Evolutionary conservation across 352 stramenopile genomes (phyloP), one percentile per base, ranked within the genome.

Genomic region (Thalassiosira livingstoniorum): DNA sequence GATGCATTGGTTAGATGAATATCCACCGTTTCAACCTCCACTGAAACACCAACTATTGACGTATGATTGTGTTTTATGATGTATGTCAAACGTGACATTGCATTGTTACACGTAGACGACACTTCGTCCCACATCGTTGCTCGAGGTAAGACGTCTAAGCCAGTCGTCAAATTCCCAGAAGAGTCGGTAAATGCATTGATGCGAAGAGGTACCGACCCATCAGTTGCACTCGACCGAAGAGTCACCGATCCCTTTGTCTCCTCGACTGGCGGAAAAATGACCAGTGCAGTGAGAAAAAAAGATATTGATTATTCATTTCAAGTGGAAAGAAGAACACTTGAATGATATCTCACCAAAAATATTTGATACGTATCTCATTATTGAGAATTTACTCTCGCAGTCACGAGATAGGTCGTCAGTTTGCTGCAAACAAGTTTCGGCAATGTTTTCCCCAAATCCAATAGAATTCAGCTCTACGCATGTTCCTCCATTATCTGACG

Each of bases 41-140:
- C 75, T n/a, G 57, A 75, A 29, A 82, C 51, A 58, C 35, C 55
- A 58, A 77, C 42, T 39, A 82, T 77, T 54, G 43, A 61, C 10
- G 75, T 82, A 31, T 62, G 58, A 34, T 82, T 82, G 34, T 68
- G 58, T 32, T n/a, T 43, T 39, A 82, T 43, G 18, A 55, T 77
- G 39, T 82, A 82, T n/a, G 13, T 65, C 35, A 82, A 27, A 29
- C 64, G 62, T 34, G 66, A 72, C 0, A 82, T 57, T 7, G 75
- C 75, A 76, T 77, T 77, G 7, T 13, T 67, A 37, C 75, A 82
- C 3, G 32, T 51, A 31, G 55, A 63, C 31, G 64, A 70, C 18
- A 42, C 39, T 32, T 37, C 32, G 35, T 77, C 75, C 75, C 65
- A 82, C 1, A 1, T 55, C 23, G 70, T 64, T 64, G 54, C 34